Base-by-base conservation (phyloP, 176 grass and related monocot species). In the Pharus latifolius region DNA sequence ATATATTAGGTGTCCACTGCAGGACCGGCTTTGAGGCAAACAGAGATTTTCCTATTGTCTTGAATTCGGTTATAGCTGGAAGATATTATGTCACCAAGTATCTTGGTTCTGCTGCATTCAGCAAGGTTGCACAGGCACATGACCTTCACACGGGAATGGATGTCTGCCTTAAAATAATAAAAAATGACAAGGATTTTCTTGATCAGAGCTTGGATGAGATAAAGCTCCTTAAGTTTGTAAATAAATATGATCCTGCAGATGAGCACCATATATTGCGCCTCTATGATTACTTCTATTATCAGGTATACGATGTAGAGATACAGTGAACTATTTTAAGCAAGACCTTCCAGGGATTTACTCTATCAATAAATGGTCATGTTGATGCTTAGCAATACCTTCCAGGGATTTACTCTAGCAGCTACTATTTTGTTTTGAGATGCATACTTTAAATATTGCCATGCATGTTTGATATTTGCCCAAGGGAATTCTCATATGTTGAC, bases 21-120 rank as follows among this genome's bases (percentile, higher is more conserved):
- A 99, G 96, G 87, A 99, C 90, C 63, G 96, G 90, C 42, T 99
- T 99, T 71, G 96, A 99, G 82, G 96, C 94, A 94, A 94, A 77
- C 79, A 99, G 91, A 88, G 96, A 99, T 61, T 91, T 99, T 10
- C 84, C 96, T 63, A 91, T 99, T 75, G 63, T 91, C 66, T 79
- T 99, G 18, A 74, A 94, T 65, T 91, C 90, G 51, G 78, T 95
- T 84, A 49, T 99, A 79, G 96, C 87, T 1, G 96, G 90, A 82
- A 83, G 96, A 84, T 99, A 99, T 86, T 89, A 77, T 49, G 34
- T 99, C 34, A 87, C 78, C 17, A 82, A 91, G 48, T 95, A 99
- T 83, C 84, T 99, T 52, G 96, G 96, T 63, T 99, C 96, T n/a
- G 87, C 90, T 30, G 84, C 90, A 81, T 99, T 95, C 54, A 99